Base-by-base conservation (phyloP, 1,284 basidiomycete species). In the Cryptococcus depauperatus region DNA sequence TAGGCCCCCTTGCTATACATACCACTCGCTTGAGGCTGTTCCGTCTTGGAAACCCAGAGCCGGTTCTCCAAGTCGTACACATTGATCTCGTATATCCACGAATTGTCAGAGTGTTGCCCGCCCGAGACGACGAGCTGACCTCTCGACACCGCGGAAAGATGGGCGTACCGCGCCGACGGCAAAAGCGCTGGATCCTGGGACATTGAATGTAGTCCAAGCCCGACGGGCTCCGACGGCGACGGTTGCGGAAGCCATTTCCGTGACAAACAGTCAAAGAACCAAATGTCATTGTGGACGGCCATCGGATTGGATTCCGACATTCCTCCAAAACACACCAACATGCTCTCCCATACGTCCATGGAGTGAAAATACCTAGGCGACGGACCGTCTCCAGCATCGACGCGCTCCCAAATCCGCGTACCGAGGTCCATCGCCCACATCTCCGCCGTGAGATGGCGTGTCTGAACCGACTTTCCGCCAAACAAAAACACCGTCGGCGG, bases 61-160 rank as follows among this genome's bases (percentile, higher is more conserved):
- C 79, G 78, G 5, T 73, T 68, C 16, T 75, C 62, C 23, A 96
- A 76, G 66, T 95, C 87, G 54, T 83, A 90, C 9, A 90, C 82
- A 66, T 86, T 85, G 46, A 91, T 79, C 56, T 93, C 88, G 66
- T 92, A 89, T 37, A 85, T 82, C 62, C 89, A 91, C 47, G 71
- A 66, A 51, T 76, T 76, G 41, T 69, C 64, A 6, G 72, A 54
- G 64, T 95, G 87, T 65, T 96, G 92, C 3, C 92, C 92, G 8
- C 92, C 92, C 43, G 93, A 88, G 59, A 97, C 79, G 68, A 92
- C 84, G n/a, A 97, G 77, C 32, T 82, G 77, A 63, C 85, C 80
- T 5, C 82, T 76, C 9, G 86, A 84, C 35, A 92, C 77, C 8
- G 86, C 82, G 26, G 85, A 89, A 13, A 93, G 76, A 66, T 95